phyloP scores from a whole-genome alignment of 164 flowering plant genomes.

The Tinospora cordifolia region DNA sequence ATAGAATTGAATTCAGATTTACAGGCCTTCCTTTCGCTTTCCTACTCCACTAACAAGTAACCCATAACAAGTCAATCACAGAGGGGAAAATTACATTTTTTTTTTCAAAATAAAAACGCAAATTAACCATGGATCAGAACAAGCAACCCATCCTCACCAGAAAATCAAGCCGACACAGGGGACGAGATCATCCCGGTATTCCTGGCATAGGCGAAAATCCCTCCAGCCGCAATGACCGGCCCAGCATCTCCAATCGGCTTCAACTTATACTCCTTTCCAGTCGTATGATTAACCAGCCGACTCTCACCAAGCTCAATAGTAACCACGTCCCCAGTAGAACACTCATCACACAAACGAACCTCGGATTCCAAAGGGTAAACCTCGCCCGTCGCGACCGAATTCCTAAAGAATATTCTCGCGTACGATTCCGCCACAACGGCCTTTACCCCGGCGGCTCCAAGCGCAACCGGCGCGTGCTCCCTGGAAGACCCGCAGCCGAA shows the following conservation, averaged over 20 bases:
- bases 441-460: conserved; percentile 74
- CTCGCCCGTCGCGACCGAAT: conserved; percentile 91
- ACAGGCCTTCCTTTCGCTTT: too few species aligned
- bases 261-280: conserved; percentile 74
- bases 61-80: too few species aligned
- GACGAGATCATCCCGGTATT: conserved; percentile 84
- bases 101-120: too few species aligned
- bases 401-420: conserved; percentile 89
- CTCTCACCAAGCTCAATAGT: conserved; percentile 63
- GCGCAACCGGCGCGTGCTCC: conserved; percentile 96
- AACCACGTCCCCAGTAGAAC: conserved; percentile 74
- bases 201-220: conserved; percentile 90
- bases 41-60: too few species aligned
- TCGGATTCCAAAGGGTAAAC: conserved; percentile 86
- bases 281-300: conserved; percentile 68
- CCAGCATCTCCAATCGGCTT: conserved; percentile 97
- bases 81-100: too few species aligned
- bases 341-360: conserved; percentile 74
- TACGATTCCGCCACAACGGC: conserved; percentile 95
- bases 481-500: conserved; percentile 97
- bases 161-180: conserved; percentile 13
- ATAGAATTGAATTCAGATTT: too few species aligned
- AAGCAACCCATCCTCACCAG: not conserved
- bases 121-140: too few species aligned
- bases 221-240: conserved; percentile 94